Percentiles rank a stretch among this genome's conserved stretches.
These are phyloP conservation scores for Boletus eberwhitei DNA, from an alignment of 768 basidiomycete genomes.

Conservation along the genomic window DNA sequence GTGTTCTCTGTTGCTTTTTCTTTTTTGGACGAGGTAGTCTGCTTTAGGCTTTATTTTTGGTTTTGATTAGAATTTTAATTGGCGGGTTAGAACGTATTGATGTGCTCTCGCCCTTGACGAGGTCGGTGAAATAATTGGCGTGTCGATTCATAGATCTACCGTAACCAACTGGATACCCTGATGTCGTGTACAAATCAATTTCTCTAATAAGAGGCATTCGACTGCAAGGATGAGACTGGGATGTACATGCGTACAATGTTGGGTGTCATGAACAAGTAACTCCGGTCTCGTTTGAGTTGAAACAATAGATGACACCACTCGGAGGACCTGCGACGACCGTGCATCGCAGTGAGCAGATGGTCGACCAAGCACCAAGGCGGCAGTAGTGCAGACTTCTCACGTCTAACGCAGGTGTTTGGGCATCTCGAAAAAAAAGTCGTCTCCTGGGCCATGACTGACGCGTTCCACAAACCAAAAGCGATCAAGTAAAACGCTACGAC, in stretches of 20 bases:
- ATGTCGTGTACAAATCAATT: neutral
- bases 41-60: neutral
- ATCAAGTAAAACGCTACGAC: no score
- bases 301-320: neutral
- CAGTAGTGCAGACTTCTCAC: neutral
- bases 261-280: neutral
- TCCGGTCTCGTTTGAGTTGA: neutral
- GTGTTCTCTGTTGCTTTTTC: neutral
- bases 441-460: neutral
- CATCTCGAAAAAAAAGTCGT: neutral
- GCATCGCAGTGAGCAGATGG: neutral
- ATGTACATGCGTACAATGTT: neutral
- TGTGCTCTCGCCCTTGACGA: conserved; percentile 5
- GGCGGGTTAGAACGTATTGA: neutral
- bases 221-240: neutral
- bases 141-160: neutral
- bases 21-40: neutral
- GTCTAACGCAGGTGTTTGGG: neutral
- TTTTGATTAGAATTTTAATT: neutral
- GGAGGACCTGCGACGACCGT: neutral
- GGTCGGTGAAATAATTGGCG: conserved; percentile 3
- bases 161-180: neutral
- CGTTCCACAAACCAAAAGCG: no score
- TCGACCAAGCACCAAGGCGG: neutral
- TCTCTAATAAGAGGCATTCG: neutral